Evolutionary conservation across 148 eudicot species (phyloP).

Genomic region (Silene latifolia): DNA sequence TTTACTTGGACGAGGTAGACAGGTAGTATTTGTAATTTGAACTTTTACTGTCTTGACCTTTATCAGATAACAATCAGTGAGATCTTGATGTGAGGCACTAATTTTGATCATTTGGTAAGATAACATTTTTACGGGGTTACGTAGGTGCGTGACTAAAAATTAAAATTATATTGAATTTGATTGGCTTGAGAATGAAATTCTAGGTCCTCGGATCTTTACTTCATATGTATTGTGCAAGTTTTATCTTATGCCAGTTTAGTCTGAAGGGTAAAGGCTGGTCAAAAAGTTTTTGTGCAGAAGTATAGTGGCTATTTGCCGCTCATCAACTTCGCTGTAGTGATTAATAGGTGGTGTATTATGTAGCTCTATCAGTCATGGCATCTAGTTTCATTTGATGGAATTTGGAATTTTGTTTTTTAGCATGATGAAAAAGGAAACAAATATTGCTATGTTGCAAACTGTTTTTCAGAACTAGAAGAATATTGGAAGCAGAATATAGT

Average conservation of each 20-base stretch:
- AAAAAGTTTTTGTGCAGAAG: not conserved
- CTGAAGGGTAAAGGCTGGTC: no score
- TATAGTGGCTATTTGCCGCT: not conserved
- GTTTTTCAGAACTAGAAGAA: not conserved
- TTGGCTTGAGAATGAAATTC: not conserved
- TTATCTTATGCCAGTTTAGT: not conserved
- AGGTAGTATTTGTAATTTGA: no score
- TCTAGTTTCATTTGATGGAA: not conserved
- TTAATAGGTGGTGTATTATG: not conserved
- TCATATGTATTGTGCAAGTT: not conserved
- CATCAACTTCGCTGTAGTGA: not conserved
- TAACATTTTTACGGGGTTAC: no score
- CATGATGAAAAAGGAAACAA: not conserved
- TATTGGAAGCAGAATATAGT: not conserved
- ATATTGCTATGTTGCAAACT: not conserved
- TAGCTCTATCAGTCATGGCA: not conserved
- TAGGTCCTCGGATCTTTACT: not conserved
- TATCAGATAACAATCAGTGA: no score
- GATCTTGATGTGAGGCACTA: no score
- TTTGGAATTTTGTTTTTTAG: not conserved
- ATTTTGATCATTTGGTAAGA: no score
- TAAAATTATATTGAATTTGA: not conserved
- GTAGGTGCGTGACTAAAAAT: no score
- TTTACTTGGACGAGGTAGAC: no score
- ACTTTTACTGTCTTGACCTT: no score